Percentiles rank a stretch among this genome's conserved stretches.
Evolutionary conservation across 164 flowering plant genomes (phyloP).

Genomic region (Taxillus chinensis): DNA sequence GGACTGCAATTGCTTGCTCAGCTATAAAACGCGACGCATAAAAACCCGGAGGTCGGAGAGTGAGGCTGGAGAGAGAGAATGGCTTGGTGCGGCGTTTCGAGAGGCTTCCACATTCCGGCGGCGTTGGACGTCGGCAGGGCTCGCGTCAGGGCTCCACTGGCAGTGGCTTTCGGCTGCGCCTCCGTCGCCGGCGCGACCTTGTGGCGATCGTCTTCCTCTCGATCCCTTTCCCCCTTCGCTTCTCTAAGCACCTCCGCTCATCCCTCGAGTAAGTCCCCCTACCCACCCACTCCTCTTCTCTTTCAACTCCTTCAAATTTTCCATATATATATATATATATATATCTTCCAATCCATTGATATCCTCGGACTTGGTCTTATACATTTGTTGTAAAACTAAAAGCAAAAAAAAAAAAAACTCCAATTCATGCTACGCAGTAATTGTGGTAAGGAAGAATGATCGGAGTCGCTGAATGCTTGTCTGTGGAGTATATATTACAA

Average conservation of each 20-base stretch:
- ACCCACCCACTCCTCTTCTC: not conserved
- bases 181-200: conserved; percentile 34
- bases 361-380: no score
- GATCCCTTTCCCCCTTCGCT: conserved; percentile 29
- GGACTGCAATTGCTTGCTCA: no score
- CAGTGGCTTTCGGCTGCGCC: conserved; percentile 38
- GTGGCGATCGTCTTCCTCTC: conserved; percentile 23
- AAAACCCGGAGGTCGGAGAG: not conserved
- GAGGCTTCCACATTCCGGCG: conserved; percentile 32
- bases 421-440: no score
- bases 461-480: no score
- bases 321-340: no score
- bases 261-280: conserved; percentile 13
- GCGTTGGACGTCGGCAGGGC: conserved; percentile 31
- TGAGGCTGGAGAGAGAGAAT: conserved; percentile 9
- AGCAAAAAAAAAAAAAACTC: no score
- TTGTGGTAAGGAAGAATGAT: no score
- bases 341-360: not conserved
- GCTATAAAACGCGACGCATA: no score
- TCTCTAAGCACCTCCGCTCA: conserved; percentile 32
- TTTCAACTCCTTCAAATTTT: no score
- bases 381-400: no score
- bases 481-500: no score
- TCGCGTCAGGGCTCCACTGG: conserved; percentile 32
- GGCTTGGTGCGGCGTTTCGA: conserved; percentile 40